Evolutionary conservation across 73 alveolate genomes (phyloP).

Genomic region (Paramecium pentaurelia): DNA sequence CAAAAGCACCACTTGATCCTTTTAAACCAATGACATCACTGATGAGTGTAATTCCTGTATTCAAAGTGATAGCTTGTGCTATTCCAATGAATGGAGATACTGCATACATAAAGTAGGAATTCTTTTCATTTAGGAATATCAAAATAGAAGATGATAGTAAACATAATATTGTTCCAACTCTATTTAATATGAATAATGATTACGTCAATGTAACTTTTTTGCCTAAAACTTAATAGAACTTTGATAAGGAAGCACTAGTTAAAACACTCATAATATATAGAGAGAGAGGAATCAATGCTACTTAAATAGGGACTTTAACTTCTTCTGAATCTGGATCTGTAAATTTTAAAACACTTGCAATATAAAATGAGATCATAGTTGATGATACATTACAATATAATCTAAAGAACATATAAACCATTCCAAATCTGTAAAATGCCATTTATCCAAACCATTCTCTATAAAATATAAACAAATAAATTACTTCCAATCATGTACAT

Average conservation of each 20-base stretch:
- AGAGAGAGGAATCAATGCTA: conserved; percentile 77
- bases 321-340: conserved; percentile 66
- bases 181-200: neutral
- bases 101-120: conserved; percentile 63
- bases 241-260: conserved; percentile 63
- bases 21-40: conserved; percentile 81
- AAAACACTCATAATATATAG: conserved; percentile 71
- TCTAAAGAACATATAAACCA: conserved; percentile 76
- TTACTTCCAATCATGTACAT: conserved; percentile 40
- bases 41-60: conserved; percentile 70
- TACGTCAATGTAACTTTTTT: conserved; percentile 64
- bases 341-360: conserved; percentile 58
- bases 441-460: conserved; percentile 73
- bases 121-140: neutral
- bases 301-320: conserved; percentile 69
- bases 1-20: conserved; percentile 80
- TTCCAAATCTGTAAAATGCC: conserved; percentile 69
- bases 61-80: conserved; percentile 69
- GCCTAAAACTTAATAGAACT: conserved; percentile 57
- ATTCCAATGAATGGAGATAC: conserved; percentile 65
- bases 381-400: conserved; percentile 79
- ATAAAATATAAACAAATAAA: neutral
- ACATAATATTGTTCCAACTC: conserved; percentile 46
- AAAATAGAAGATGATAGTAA: neutral
- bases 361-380: conserved; percentile 75